Conservation (phyloP, 192 early-diverging fungal genomes). For the Coemansia sp. region DNA sequence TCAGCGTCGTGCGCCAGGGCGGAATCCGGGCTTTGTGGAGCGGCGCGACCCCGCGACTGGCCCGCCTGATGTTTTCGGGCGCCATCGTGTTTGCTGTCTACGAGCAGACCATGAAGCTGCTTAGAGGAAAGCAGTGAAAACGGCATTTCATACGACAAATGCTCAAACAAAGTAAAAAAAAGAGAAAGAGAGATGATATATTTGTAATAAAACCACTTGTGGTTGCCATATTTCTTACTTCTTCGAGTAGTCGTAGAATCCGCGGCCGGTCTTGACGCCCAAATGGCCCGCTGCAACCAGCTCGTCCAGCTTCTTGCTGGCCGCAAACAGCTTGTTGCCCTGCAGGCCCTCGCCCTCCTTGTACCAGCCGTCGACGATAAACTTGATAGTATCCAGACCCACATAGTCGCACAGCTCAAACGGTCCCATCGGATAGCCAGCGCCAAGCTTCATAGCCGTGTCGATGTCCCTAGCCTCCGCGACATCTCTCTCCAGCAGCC, state of each 20-base stretch:
- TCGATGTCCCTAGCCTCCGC: slow-evolving; percentile 85
- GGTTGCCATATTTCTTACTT: slow-evolving; percentile 6
- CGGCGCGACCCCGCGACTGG: slow-evolving; percentile 87
- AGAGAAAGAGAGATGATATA: neutral
- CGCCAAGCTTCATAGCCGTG: slow-evolving; percentile 55
- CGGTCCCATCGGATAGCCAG: slow-evolving; percentile 11
- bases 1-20: slow-evolving; percentile 68
- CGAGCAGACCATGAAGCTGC: slow-evolving; percentile 45
- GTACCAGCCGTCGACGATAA: slow-evolving; percentile 93
- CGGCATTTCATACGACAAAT: too few relatives aligned
- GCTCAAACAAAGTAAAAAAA: too few relatives aligned
- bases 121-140: slow-evolving; percentile 28
- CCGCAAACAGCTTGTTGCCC: slow-evolving; percentile 67
- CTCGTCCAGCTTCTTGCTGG: slow-evolving; percentile 68
- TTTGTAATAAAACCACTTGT: neutral
- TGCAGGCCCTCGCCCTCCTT: slow-evolving; percentile 73
- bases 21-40: slow-evolving; percentile 89
- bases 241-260: slow-evolving; percentile 76
- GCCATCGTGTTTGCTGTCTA: slow-evolving; percentile 55
- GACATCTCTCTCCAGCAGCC: slow-evolving; percentile 86
- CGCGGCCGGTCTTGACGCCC: slow-evolving; percentile 83
- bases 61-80: slow-evolving; percentile 63
- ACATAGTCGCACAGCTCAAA: slow-evolving; percentile 60
- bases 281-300: slow-evolving; percentile 69
- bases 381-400: slow-evolving; percentile 94